phyloP scores from a whole-genome alignment of 139 green algal species.

The Monoraphidium neglectum region DNA sequence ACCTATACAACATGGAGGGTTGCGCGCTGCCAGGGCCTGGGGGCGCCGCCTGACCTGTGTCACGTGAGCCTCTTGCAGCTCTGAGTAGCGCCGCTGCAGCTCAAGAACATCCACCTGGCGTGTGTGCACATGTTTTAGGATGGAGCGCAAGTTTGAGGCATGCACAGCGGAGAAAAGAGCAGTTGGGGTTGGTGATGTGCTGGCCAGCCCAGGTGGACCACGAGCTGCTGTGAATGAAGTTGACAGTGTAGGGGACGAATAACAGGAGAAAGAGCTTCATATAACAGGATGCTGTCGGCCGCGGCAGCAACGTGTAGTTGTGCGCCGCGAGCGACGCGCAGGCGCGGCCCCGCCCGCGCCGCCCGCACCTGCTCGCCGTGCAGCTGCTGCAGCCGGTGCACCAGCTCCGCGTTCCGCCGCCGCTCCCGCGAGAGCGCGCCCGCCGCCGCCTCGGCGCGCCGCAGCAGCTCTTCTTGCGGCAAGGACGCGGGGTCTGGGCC shows the following conservation, averaged over 20 bases:
- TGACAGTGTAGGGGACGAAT: no score
- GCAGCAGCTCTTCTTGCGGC: not conserved
- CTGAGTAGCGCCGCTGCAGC: constrained; percentile 52
- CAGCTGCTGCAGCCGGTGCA: constrained; percentile 69
- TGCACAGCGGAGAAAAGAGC: not conserved
- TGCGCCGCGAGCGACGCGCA: no score
- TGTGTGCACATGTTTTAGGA: not conserved
- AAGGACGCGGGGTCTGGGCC: not conserved
- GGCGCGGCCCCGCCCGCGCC: no score
- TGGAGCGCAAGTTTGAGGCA: not conserved
- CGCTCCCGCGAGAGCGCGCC: constrained; percentile 82
- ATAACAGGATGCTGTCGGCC: no score
- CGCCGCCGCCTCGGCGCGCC: constrained; percentile 52
- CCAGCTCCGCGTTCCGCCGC: constrained; percentile 87
- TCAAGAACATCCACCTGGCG: constrained; percentile 51
- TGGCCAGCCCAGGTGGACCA: not conserved
- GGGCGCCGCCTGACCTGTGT: constrained; percentile 32
- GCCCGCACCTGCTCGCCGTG: constrained; percentile 47
- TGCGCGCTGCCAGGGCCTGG: no score
- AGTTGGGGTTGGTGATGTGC: no score
- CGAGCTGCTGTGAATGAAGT: no score
- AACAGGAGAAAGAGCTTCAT: not conserved
- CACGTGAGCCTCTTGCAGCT: constrained; percentile 66
- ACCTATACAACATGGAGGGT: no score
- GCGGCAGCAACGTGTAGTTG: no score